phyloP scores from a whole-genome alignment of 2,329 filamentous ascomycete species.

The Stagonosporopsis chrysanthemi region DNA sequence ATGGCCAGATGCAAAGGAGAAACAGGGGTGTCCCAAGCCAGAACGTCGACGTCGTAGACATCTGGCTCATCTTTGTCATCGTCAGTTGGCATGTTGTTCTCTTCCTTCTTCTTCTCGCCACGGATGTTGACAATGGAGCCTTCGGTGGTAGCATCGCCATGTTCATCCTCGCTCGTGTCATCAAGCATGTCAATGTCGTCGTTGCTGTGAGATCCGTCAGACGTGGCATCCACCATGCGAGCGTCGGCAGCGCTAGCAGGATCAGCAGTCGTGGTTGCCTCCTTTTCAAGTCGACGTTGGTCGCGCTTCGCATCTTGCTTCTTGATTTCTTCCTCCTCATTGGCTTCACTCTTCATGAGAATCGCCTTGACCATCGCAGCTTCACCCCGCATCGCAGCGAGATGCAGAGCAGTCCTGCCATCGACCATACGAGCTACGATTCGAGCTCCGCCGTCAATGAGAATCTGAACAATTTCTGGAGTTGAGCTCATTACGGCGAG shows the following conservation, averaged over 20 bases:
- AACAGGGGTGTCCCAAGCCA: slow-evolving; percentile 80
- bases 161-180: slow-evolving; percentile 51
- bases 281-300: slow-evolving; percentile 29
- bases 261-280: slow-evolving; percentile 9
- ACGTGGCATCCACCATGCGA: slow-evolving; percentile 37
- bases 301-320: slow-evolving; percentile 59
- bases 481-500: slow-evolving; percentile 75
- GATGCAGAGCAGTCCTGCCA: slow-evolving; percentile 81
- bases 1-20: slow-evolving; percentile 83
- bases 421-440: slow-evolving; percentile 78
- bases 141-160: slow-evolving; percentile 66
- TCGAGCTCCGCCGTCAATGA: slow-evolving; percentile 76
- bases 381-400: slow-evolving; percentile 75
- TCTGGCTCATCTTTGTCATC: slow-evolving; percentile 72
- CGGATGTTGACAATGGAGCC: slow-evolving; percentile 73
- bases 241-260: slow-evolving; percentile 11
- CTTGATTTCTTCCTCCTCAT: slow-evolving; percentile 72
- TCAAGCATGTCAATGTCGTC: slow-evolving; percentile 62
- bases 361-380: slow-evolving; percentile 74
- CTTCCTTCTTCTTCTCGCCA: slow-evolving; percentile 51
- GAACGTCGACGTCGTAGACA: slow-evolving; percentile 77
- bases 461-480: slow-evolving; percentile 71
- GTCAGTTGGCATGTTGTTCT: slow-evolving; percentile 61
- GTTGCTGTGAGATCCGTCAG: slow-evolving; percentile 55
- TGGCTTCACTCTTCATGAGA: slow-evolving; percentile 75